These are phyloP conservation scores for Teratosphaeria nubilosa DNA, from an alignment of 2,329 filamentous ascomycete genomes.

Conservation along the genomic window DNA sequence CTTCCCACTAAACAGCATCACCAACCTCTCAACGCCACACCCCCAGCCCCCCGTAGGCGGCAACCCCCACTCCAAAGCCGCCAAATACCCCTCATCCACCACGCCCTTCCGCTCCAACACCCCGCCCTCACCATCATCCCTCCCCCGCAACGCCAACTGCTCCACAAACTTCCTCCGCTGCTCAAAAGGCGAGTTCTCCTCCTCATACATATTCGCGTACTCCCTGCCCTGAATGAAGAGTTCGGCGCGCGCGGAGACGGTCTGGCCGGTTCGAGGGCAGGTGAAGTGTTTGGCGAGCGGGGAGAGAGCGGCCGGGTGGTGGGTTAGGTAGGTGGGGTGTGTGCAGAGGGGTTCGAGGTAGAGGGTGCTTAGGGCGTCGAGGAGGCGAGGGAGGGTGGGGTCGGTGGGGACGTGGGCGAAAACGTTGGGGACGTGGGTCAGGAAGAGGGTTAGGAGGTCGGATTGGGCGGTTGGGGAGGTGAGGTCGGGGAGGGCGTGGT, in stretches of 20 bases:
- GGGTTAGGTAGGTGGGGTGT: constrained; percentile 59
- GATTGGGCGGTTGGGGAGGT: constrained; percentile 43
- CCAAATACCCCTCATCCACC: constrained; percentile 72
- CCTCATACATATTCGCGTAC: constrained; percentile 93
- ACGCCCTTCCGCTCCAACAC: constrained; percentile 32
- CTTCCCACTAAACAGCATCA: constrained; percentile 78
- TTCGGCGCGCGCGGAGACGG: constrained; percentile 27
- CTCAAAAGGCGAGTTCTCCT: constrained; percentile 85
- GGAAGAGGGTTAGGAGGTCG: constrained; percentile 48
- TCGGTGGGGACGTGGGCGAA: constrained; percentile 40
- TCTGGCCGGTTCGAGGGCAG: constrained; percentile 55
- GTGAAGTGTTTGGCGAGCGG: constrained; percentile 80
- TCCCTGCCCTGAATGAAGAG: constrained; percentile 53
- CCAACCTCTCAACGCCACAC: constrained; percentile 79
- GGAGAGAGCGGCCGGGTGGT: constrained; percentile 84
- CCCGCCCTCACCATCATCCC: constrained; percentile 33
- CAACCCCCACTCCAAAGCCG: constrained; percentile 75
- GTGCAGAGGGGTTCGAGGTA: constrained; percentile 72
- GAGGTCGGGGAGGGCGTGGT: constrained; percentile 45
- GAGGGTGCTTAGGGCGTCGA: constrained; percentile 66
- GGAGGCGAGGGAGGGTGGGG: constrained; percentile 55
- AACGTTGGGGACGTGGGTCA: constrained; percentile 16
- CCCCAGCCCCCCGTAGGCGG: constrained; percentile 98
- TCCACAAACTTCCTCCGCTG: constrained; percentile 74
- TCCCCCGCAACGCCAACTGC: constrained; percentile 33